These are phyloP conservation scores for Hemileia vastatrix DNA, from an alignment of 1,284 basidiomycete species.

Conservation along the genomic window DNA sequence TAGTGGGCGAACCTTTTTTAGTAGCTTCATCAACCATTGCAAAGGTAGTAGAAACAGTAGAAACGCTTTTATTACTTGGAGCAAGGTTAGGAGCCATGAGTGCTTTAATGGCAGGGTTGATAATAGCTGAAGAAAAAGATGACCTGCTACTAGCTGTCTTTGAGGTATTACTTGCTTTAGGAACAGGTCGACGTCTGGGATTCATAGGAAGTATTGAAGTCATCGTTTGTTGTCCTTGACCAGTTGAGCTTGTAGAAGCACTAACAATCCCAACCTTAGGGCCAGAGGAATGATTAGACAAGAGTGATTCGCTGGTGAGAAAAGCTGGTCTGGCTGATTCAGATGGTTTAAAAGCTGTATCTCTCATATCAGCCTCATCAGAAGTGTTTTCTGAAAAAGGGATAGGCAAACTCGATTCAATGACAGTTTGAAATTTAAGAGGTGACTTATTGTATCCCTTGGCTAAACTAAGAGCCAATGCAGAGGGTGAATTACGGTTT, in stretches of 20 bases:
- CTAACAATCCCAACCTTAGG: no score
- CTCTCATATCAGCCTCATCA: neutral
- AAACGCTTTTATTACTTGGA: constrained; percentile 3
- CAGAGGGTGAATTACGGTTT: neutral
- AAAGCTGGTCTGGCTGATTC: constrained; percentile 21
- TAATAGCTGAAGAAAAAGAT: constrained; percentile 5
- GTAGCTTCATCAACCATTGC: constrained; percentile 9
- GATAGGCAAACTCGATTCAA: neutral
- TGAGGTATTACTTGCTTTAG: constrained; percentile 8
- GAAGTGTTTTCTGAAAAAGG: neutral
- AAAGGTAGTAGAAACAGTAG: constrained; percentile 16
- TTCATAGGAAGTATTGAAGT: constrained; percentile 1
- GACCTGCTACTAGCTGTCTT: constrained; percentile 6
- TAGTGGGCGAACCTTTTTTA: no score
- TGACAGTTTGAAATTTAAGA: neutral
- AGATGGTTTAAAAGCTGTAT: constrained; percentile 13
- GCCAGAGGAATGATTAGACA: no score
- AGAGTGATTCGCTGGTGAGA: no score
- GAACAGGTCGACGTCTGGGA: constrained; percentile 14
- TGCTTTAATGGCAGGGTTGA: constrained; percentile 15
- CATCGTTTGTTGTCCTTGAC: neutral
- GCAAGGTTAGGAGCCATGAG: constrained; percentile 1
- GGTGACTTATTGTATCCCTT: constrained; percentile 18
- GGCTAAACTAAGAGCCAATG: constrained; percentile 10
- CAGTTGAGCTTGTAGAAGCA: constrained; percentile 5